These are phyloP conservation scores for Solanum tacnaense DNA, from an alignment of 257 asterid species.

Conservation along the genomic window DNA sequence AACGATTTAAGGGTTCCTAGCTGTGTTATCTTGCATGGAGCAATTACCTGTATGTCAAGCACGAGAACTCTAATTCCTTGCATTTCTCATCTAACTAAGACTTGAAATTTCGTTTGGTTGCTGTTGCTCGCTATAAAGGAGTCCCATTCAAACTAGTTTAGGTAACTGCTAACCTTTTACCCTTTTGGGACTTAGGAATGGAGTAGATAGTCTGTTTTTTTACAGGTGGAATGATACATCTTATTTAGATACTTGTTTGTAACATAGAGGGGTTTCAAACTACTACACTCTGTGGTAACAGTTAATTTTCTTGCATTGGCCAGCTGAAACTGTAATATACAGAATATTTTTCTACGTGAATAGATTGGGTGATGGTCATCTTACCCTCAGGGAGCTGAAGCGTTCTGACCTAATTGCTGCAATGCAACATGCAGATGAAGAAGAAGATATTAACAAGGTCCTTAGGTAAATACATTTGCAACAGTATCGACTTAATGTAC, in stretches of 20 bases:
- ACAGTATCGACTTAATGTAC: background rate
- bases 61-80: background rate
- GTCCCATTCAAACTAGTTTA: background rate
- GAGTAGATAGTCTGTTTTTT: background rate
- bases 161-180: background rate
- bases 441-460: constrained; percentile 98
- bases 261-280: background rate
- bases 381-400: constrained; percentile 91
- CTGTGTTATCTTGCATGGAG: background rate
- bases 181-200: background rate
- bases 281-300: constrained; percentile 20
- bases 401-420: constrained; percentile 81
- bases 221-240: background rate
- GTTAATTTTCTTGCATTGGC: constrained; percentile 34
- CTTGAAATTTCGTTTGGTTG: background rate
- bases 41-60: background rate
- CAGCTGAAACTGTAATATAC: constrained; percentile 99
- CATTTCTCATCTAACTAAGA: background rate
- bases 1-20: background rate
- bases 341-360: constrained; percentile 97
- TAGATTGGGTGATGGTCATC: constrained; percentile 86
- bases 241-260: background rate
- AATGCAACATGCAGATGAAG: constrained; percentile 99
- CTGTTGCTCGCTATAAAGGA: background rate
- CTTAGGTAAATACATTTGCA: constrained; percentile 44